Base-by-base conservation (phyloP, 176 grass and related monocot species). In the Lolium rigidum region DNA sequence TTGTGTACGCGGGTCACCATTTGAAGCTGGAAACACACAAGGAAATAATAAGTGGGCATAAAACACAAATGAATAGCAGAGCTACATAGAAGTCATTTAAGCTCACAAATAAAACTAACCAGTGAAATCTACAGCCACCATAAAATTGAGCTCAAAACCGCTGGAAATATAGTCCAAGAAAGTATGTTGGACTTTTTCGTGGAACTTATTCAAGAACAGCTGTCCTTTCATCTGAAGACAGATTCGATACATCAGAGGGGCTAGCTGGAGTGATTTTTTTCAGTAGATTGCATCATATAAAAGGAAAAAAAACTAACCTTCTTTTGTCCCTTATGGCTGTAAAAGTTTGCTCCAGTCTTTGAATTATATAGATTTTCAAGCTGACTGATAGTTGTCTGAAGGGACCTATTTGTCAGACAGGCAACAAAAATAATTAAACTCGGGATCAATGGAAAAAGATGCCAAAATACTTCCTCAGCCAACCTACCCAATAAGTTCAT, bases 161-260 rank as follows among this genome's bases (percentile, higher is more conserved):
- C 80, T 94, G 70, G 94, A 99, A 79, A 99, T 94, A 60, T 99
- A 99, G 80, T 99, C 97, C 89, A 99, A 90, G 88, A 99, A 99
- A 93, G 90, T 99, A 92, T 96, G 87, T 79, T 90, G 94, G 20
- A 80, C 87, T 87, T 94, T 99, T 75, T 96, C 94, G 54, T 87
- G 62, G 10, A 90, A 93, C 52, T 87, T 88, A 58, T 99, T 92
- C 74, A 99, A 89, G 85, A 94, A 94, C 82, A 99, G 66, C 78
- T 99, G 94, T 44, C 94, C 97, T 82, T 93, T 96, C 80, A 94
- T 86, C 94, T 99, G 90, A 79, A 58, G 43, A 68, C 58, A 84
- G 37, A 78, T 84, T 26, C 46, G 11, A 81, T 64, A 79, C 13
- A 63, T 28, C 9, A 86, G 64, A 79, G 39, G 56, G 66, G 11